These are phyloP conservation scores for Martiniozyma asiatica DNA, from an alignment of 1,139 yeast species.

Conservation along the genomic window DNA sequence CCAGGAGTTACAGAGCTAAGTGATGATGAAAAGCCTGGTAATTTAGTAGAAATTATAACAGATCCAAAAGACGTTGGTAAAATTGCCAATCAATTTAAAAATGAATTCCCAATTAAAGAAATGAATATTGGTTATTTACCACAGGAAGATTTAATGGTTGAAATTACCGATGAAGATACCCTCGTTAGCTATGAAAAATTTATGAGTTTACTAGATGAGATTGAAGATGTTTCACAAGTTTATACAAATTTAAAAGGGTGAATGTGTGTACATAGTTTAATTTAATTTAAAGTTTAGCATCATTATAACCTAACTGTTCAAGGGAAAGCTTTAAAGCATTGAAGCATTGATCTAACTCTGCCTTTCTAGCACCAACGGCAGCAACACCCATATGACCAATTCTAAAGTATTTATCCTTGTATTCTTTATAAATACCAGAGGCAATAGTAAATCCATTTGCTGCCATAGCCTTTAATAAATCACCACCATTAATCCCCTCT, in stretches of 20 bases:
- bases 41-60: conserved; percentile 33
- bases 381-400: conserved; percentile 92
- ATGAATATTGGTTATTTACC: conserved; percentile 62
- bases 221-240: conserved; percentile 72
- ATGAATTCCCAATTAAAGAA: conserved; percentile 52
- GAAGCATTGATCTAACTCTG: conserved; percentile 30
- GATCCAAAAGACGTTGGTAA: conserved; percentile 51
- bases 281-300: too few relatives aligned
- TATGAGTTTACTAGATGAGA: conserved; percentile 49
- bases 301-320: conserved; percentile 31
- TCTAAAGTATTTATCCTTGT: conserved; percentile 76
- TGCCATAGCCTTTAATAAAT: conserved; percentile 44
- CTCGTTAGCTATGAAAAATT: conserved; percentile 46
- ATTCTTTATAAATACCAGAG: conserved; percentile 80
- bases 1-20: conserved; percentile 3
- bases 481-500: conserved; percentile 56
- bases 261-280: too few relatives aligned
- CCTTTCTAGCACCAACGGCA: conserved; percentile 32
- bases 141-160: conserved; percentile 46
- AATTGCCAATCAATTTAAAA: conserved; percentile 47
- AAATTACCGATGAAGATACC: conserved; percentile 40
- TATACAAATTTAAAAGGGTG: conserved; percentile 42
- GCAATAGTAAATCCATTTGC: conserved; percentile 71
- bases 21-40: conserved; percentile 6
- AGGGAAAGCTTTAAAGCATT: conserved; percentile 29